A percentile compares a stretch with the other conserved stretches of the same genome.
phyloP scores from a whole-genome alignment of 1,139 yeast species.

The Suhomyces bokatorum region DNA sequence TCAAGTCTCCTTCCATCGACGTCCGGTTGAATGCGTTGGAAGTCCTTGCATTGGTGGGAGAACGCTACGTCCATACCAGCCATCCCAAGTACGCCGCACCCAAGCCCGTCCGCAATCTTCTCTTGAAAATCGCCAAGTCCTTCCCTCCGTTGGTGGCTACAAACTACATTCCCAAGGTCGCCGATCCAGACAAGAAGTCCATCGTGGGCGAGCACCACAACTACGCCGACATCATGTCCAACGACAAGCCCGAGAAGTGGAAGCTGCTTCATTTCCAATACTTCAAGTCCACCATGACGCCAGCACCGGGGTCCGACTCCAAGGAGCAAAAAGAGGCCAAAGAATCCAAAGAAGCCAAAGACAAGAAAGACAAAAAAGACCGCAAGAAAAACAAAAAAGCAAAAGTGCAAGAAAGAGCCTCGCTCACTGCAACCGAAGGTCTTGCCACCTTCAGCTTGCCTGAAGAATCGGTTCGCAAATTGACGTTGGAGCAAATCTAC shows the following conservation, averaged over 20 bases:
- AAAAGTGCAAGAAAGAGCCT: slow-evolving; percentile 2
- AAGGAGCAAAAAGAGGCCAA: not conserved
- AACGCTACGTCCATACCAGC: slow-evolving; percentile 28
- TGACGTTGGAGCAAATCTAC: slow-evolving; percentile 62
- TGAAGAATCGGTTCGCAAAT: slow-evolving; percentile 50
- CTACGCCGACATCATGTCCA: slow-evolving; percentile 53
- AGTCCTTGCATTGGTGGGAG: slow-evolving; percentile 62
- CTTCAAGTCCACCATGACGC: slow-evolving; percentile 30
- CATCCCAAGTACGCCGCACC: slow-evolving; percentile 44
- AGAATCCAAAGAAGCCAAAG: not conserved
- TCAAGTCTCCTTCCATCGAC: slow-evolving; percentile 60
- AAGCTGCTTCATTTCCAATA: slow-evolving; percentile 55
- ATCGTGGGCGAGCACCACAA: slow-evolving; percentile 52
- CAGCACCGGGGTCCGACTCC: slow-evolving; percentile 11
- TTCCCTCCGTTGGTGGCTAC: slow-evolving; percentile 55
- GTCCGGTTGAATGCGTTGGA: slow-evolving; percentile 64
- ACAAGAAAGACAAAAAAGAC: slow-evolving; percentile 7
- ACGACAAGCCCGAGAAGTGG: slow-evolving; percentile 60
- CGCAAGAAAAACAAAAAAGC: slow-evolving; percentile 4
- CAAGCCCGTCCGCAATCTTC: slow-evolving; percentile 42
- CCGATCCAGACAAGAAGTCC: slow-evolving; percentile 19
- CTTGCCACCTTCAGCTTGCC: slow-evolving; percentile 45
- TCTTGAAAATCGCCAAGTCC: slow-evolving; percentile 53
- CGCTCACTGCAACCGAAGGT: slow-evolving; percentile 36
- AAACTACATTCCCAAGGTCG: slow-evolving; percentile 29